These are phyloP conservation scores for Leccinum olivaceoglutinosum DNA, from an alignment of 1,284 basidiomycete genomes.

Conservation along the genomic window DNA sequence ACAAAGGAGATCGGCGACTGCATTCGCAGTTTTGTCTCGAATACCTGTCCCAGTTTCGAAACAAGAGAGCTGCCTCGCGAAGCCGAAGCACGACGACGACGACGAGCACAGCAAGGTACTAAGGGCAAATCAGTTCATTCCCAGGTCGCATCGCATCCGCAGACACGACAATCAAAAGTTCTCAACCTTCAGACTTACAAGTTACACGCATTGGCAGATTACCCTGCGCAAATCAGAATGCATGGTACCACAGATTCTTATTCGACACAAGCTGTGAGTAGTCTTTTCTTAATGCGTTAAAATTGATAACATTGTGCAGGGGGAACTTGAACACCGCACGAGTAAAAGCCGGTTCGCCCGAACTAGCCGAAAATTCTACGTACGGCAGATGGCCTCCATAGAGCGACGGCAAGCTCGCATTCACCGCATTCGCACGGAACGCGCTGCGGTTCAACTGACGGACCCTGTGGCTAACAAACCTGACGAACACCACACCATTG, in stretches of 20 bases:
- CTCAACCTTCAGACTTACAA: neutral
- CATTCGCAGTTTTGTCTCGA: neutral
- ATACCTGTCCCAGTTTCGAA: neutral
- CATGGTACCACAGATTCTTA: too few relatives aligned
- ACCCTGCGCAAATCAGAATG: neutral
- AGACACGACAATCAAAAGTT: neutral
- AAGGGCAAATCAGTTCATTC: neutral
- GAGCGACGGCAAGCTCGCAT: neutral
- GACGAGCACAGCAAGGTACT: neutral
- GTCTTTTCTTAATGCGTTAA: too few relatives aligned
- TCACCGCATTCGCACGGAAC: neutral
- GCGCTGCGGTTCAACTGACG: neutral
- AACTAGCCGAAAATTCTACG: neutral
- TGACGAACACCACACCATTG: slow-evolving; percentile 16
- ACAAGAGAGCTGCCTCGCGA: neutral
- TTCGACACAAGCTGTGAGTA: too few relatives aligned
- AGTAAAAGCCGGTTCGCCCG: neutral
- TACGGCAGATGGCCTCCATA: neutral
- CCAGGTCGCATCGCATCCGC: neutral
- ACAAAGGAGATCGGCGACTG: neutral
- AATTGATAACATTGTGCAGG: neutral
- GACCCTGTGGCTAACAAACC: neutral
- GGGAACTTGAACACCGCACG: neutral
- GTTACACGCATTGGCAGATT: neutral
- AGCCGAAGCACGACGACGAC: neutral